phyloP scores from a whole-genome alignment of 208 protist genomes.

The Leptomonas seymouri region DNA sequence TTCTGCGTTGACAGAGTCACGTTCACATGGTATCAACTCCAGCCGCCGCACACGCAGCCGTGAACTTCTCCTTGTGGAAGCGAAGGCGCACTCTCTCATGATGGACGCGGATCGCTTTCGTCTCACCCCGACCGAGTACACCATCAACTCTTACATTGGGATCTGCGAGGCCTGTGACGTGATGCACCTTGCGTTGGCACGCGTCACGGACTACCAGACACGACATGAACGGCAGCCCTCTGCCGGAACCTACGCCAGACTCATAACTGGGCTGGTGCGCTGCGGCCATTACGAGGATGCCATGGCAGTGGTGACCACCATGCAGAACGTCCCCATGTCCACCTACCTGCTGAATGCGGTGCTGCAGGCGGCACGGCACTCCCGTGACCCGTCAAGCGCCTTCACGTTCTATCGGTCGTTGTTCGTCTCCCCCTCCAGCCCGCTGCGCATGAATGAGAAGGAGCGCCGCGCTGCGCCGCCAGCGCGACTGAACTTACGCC shows the following conservation, averaged over 20 bases:
- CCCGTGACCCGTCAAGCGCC: slow-evolving; percentile 57
- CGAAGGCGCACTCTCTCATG: slow-evolving; percentile 77
- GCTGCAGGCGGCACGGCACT: slow-evolving; percentile 61
- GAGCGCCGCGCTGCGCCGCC: slow-evolving; percentile 7
- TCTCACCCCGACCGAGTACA: slow-evolving; percentile 71
- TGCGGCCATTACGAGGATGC: slow-evolving; percentile 67
- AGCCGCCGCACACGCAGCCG: slow-evolving; percentile 12
- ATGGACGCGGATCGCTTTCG: slow-evolving; percentile 81
- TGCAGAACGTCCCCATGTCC: slow-evolving; percentile 63
- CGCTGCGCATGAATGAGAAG: slow-evolving; percentile 9
- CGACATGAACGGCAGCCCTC: slow-evolving; percentile 68
- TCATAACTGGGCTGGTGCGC: slow-evolving; percentile 67
- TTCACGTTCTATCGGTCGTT: slow-evolving; percentile 73
- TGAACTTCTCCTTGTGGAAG: slow-evolving; percentile 49
- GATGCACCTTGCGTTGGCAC: slow-evolving; percentile 81
- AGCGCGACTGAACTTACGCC: slow-evolving; percentile 1
- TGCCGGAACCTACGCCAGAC: slow-evolving; percentile 57
- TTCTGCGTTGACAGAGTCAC: background rate
- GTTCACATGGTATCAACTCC: background rate
- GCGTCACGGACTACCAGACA: slow-evolving; percentile 71
- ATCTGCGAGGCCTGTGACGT: slow-evolving; percentile 62
- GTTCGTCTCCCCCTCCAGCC: slow-evolving; percentile 23
- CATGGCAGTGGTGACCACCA: slow-evolving; percentile 55
- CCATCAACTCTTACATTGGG: slow-evolving; percentile 71
- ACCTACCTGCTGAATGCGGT: slow-evolving; percentile 70